A percentile compares a stretch with the other conserved stretches of the same genome.
Conservation (phyloP, 805 yeast genomes). For the Nakazawaea ernobii region DNA sequence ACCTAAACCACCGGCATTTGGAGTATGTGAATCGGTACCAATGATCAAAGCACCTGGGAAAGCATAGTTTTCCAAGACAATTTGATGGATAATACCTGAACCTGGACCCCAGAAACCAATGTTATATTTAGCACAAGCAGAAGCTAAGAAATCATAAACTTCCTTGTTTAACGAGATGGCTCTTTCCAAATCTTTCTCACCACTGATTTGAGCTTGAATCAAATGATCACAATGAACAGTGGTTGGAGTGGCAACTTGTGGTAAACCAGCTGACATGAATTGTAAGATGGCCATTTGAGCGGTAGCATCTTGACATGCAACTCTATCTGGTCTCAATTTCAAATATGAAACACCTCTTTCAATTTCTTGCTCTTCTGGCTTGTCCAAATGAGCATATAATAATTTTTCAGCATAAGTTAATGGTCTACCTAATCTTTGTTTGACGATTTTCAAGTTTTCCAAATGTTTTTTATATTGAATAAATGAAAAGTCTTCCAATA, state of each 20-base stretch:
- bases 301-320: conserved; percentile 99
- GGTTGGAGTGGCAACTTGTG: conserved; percentile 84
- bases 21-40: conserved; percentile 98
- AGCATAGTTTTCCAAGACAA: conserved; percentile 92
- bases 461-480: conserved; percentile 88
- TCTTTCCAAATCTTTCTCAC: conserved; percentile 70
- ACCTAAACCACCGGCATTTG: conserved; percentile 98
- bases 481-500: conserved; percentile 77
- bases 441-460: conserved; percentile 82
- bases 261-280: conserved; percentile 95
- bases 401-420: conserved; percentile 93
- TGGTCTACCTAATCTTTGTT: conserved; percentile 65
- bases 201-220: conserved; percentile 95
- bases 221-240: conserved; percentile 98
- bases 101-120: conserved; percentile 99
- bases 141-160: conserved; percentile 89
- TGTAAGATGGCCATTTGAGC: conserved; percentile 99
- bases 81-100: conserved; percentile 97
- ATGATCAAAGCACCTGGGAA: conserved; percentile 97
- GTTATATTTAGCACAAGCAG: conserved; percentile 92
- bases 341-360: conserved; percentile 84
- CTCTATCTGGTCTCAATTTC: conserved; percentile 94
- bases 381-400: conserved; percentile 83
- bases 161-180: conserved; percentile 87
- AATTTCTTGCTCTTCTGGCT: conserved; percentile 74